Percentiles rank a stretch among this genome's conserved stretches.
phyloP scores from a whole-genome alignment of 2,329 filamentous ascomycete genomes.

The Mollisia scopiformis region DNA sequence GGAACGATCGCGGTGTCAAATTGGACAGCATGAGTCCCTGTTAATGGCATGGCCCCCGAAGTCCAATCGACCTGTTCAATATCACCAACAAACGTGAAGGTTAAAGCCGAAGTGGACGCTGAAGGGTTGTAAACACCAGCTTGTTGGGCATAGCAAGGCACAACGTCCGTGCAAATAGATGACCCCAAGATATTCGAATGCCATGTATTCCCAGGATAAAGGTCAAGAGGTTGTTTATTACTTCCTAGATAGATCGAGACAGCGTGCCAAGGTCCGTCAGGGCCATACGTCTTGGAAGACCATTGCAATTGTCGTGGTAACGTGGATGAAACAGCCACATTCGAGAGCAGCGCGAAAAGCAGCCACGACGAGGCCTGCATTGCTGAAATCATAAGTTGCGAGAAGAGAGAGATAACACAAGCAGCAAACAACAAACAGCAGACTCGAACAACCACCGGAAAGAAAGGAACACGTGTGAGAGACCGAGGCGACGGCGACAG shows the following conservation, averaged over 20 bases:
- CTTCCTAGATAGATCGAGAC: slow-evolving; percentile 16
- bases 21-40: neutral
- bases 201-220: slow-evolving; percentile 21
- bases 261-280: slow-evolving; percentile 27
- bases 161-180: slow-evolving; percentile 5
- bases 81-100: neutral
- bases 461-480: neutral
- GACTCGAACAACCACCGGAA: neutral
- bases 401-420: neutral
- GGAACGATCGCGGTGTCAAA: neutral
- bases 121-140: slow-evolving; percentile 15
- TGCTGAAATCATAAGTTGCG: neutral
- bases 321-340: neutral
- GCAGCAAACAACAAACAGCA: neutral
- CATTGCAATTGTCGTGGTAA: slow-evolving; percentile 12
- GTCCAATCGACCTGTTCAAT: neutral
- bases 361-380: neutral
- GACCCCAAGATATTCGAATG: slow-evolving; percentile 15
- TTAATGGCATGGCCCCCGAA: neutral
- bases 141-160: neutral
- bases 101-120: slow-evolving; percentile 4
- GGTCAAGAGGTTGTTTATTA: slow-evolving; percentile 15
- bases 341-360: neutral
- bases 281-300: slow-evolving; percentile 22
- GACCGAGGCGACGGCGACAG: too few relatives aligned